Evolutionary conservation across 805 yeast genomes (phyloP).

Genomic region (Candida maesae): DNA sequence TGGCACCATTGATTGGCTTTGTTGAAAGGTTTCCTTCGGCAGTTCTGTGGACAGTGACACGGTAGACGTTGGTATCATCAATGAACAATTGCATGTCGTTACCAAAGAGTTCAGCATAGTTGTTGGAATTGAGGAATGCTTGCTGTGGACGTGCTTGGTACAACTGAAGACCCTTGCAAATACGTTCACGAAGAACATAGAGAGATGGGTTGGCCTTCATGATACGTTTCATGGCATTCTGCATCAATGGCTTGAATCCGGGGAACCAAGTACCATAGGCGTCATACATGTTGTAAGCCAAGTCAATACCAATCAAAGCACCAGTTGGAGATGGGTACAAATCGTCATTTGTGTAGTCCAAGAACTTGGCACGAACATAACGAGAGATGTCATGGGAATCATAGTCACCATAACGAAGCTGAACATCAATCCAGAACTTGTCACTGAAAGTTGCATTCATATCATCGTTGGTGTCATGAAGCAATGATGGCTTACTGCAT

Average conservation of each 20-base stretch:
- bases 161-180: conserved; percentile 88
- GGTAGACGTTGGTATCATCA: conserved; percentile 91
- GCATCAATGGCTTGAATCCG: conserved; percentile 85
- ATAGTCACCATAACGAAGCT: conserved; percentile 92
- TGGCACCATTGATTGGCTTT: conserved; percentile 89
- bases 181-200: conserved; percentile 86
- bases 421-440: conserved; percentile 94
- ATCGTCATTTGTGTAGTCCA: conserved; percentile 89
- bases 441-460: conserved; percentile 52
- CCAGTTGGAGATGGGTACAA: conserved; percentile 94
- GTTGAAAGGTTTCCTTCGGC: conserved; percentile 91
- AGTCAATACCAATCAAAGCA: conserved; percentile 81
- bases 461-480: conserved; percentile 66
- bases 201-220: conserved; percentile 95
- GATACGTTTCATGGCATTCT: conserved; percentile 87
- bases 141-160: conserved; percentile 94
- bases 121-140: conserved; percentile 81
- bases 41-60: conserved; percentile 89
- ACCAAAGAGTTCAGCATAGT: conserved; percentile 86
- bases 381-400: conserved; percentile 96
- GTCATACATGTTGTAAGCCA: conserved; percentile 94
- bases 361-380: conserved; percentile 85
- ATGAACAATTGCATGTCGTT: conserved; percentile 80
- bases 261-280: conserved; percentile 98
- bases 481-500: conserved; percentile 73